Conservation (phyloP, 805 yeast genomes). For the Suhomyces faveliae region DNA sequence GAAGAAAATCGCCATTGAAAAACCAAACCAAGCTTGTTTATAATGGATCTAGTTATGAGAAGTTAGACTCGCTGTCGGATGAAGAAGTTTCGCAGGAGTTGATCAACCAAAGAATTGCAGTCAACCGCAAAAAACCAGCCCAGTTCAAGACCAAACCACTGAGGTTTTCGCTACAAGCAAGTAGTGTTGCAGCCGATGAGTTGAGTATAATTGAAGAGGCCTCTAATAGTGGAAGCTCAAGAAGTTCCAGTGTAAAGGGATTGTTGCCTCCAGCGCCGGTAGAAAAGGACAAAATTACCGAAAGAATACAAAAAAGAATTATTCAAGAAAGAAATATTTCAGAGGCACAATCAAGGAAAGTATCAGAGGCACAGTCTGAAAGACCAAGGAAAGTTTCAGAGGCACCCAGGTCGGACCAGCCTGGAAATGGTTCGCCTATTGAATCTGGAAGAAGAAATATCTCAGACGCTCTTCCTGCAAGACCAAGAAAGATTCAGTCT, state of each 20-base stretch:
- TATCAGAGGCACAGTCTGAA: too few species aligned
- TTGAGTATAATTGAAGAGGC: constrained; percentile 45
- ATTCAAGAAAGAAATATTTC: not conserved
- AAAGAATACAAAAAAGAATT: not conserved
- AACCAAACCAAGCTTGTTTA: constrained; percentile 25
- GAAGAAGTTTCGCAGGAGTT: constrained; percentile 9
- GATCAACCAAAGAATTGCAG: constrained; percentile 8
- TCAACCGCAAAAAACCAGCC: constrained; percentile 12
- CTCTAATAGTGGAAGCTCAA: constrained; percentile 26
- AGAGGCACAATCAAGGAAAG: not conserved
- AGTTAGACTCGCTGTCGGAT: constrained; percentile 27
- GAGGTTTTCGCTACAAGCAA: constrained; percentile 20
- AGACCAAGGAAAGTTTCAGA: too few species aligned
- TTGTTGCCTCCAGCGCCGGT: constrained; percentile 12
- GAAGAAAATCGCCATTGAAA: constrained; percentile 13
- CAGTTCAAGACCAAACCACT: constrained; percentile 26
- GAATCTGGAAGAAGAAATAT: too few species aligned
- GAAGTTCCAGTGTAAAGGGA: constrained; percentile 28
- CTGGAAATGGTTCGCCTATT: too few species aligned
- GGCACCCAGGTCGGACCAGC: too few species aligned
- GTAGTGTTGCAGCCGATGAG: constrained; percentile 28
- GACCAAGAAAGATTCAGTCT: too few species aligned
- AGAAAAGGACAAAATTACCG: not conserved
- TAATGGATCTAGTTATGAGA: constrained; percentile 38
- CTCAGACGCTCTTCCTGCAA: too few species aligned